These are phyloP conservation scores for Drosera spatulata DNA, from an alignment of 179 eudicot species.

Conservation along the genomic window DNA sequence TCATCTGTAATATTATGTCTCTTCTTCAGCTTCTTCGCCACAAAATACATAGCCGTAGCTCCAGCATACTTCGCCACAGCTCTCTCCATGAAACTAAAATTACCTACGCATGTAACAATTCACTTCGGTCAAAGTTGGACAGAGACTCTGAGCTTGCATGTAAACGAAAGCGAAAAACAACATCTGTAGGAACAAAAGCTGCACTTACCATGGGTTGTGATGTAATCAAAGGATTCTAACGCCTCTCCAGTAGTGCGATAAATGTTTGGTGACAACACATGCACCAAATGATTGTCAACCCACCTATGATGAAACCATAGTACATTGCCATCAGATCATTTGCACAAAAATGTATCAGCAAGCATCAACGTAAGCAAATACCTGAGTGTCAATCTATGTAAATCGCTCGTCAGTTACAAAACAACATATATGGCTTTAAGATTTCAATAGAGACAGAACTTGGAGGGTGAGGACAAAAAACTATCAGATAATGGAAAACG, in stretches of 20 bases:
- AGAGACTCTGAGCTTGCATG: background rate
- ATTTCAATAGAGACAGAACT: too few species aligned
- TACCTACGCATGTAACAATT: constrained; percentile 37
- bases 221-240: constrained; percentile 90
- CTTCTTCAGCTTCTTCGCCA: constrained; percentile 83
- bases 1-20: constrained; percentile 78
- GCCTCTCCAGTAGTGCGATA: constrained; percentile 78
- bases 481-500: background rate
- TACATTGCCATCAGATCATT: background rate
- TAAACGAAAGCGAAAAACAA: background rate
- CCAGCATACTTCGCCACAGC: constrained; percentile 75
- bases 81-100: constrained; percentile 76
- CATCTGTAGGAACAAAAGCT: background rate
- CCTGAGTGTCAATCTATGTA: background rate
- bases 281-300: constrained; percentile 95
- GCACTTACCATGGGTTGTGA: constrained; percentile 70
- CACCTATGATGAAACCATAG: constrained; percentile 40
- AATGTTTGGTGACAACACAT: constrained; percentile 89
- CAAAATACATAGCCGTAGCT: constrained; percentile 94
- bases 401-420: background rate
- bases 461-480: too few species aligned
- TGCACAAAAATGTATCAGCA: background rate
- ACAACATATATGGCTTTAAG: background rate
- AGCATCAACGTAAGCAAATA: background rate
- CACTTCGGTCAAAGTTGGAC: background rate